phyloP scores from a whole-genome alignment of 2,329 filamentous ascomycete genomes.

The Drechslera avenae region DNA sequence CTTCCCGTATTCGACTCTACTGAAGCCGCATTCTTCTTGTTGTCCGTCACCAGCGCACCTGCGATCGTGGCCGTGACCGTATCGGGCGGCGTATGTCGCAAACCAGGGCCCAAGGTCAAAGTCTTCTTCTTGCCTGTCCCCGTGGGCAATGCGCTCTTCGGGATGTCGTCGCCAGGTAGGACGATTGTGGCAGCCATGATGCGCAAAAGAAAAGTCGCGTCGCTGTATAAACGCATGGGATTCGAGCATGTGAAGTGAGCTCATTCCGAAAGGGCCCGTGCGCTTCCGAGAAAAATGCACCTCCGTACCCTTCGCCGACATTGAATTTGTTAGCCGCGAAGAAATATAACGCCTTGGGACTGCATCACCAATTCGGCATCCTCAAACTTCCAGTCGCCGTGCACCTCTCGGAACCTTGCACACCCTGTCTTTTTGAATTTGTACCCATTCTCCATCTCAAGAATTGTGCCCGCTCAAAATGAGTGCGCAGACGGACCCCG shows the following conservation, averaged over 20 bases:
- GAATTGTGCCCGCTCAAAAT: slow-evolving; percentile 39
- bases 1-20: slow-evolving; percentile 73
- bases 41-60: slow-evolving; percentile 70
- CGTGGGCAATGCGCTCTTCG: slow-evolving; percentile 68
- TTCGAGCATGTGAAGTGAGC: slow-evolving; percentile 15
- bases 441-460: background rate
- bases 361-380: slow-evolving; percentile 1
- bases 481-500: slow-evolving; percentile 58
- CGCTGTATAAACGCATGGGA: background rate
- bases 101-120: slow-evolving; percentile 80
- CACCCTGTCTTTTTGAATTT: background rate
- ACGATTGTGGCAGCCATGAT: slow-evolving; percentile 68
- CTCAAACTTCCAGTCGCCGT: background rate
- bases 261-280: slow-evolving; percentile 19
- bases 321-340: slow-evolving; percentile 30
- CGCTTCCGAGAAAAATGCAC: slow-evolving; percentile 19
- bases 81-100: slow-evolving; percentile 79
- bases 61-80: slow-evolving; percentile 72
- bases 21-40: slow-evolving; percentile 77
- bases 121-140: slow-evolving; percentile 66
- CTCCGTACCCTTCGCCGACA: slow-evolving; percentile 22
- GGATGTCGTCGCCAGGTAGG: slow-evolving; percentile 80
- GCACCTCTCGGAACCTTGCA: background rate
- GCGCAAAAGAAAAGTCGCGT: slow-evolving; percentile 4
- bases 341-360: slow-evolving; percentile 7